Conservation (phyloP, 176 grass and related monocot genomes). For the Ampelocalamus luodianensis region DNA sequence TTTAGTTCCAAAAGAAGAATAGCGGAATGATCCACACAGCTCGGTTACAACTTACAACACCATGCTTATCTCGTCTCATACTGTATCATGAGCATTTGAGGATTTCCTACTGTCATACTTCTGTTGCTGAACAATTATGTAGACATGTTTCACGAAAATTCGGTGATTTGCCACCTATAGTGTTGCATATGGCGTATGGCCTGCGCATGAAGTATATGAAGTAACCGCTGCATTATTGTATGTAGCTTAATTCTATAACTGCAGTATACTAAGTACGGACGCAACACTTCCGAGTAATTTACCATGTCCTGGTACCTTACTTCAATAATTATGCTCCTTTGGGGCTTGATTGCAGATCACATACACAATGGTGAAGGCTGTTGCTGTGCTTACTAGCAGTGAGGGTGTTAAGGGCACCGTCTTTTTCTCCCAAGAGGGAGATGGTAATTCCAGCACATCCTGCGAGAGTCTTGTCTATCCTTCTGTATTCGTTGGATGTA, state of each 20-base stretch:
- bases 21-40: too few relatives aligned
- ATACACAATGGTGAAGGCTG: slow-evolving; percentile 91
- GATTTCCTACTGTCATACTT: background rate
- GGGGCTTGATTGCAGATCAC: slow-evolving; percentile 55
- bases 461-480: background rate
- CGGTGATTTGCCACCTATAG: too few relatives aligned
- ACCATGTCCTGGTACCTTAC: background rate
- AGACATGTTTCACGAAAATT: too few relatives aligned
- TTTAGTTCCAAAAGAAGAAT: too few relatives aligned
- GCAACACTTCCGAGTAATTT: background rate
- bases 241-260: slow-evolving; percentile 9
- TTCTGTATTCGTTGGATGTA: background rate
- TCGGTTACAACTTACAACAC: too few relatives aligned
- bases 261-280: background rate
- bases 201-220: too few relatives aligned
- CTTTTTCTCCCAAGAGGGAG: slow-evolving; percentile 75
- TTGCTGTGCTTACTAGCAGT: slow-evolving; percentile 68
- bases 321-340: background rate
- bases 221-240: too few relatives aligned
- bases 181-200: too few relatives aligned
- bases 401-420: slow-evolving; percentile 86
- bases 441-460: slow-evolving; percentile 55
- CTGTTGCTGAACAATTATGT: too few relatives aligned
- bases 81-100: background rate
- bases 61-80: too few relatives aligned